A percentile compares a stretch with the other conserved stretches of the same genome.
Evolutionary conservation across 148 eudicot species (phyloP).

Genomic region (Cornus suecica): DNA sequence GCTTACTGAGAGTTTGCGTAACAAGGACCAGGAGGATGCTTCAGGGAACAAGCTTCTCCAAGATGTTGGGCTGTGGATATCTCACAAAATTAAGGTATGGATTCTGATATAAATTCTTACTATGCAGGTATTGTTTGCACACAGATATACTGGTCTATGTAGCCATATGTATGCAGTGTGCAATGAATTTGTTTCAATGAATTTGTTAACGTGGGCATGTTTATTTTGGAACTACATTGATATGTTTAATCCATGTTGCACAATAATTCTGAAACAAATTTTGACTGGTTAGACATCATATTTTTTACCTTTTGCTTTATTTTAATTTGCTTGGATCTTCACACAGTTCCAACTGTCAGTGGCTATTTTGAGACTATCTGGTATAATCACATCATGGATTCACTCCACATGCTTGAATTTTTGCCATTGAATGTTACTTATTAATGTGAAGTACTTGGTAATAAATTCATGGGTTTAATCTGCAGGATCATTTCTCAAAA

Average conservation of each 20-base stretch:
- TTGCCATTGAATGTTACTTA: too few relatives aligned
- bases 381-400: too few relatives aligned
- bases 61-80: slow-evolving; percentile 50
- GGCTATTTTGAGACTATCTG: too few relatives aligned
- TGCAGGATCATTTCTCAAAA: slow-evolving; percentile 42
- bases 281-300: background rate
- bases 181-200: background rate
- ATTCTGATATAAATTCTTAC: background rate
- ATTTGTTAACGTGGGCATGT: background rate
- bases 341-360: background rate
- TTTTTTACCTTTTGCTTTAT: background rate
- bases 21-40: slow-evolving; percentile 27
- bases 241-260: background rate
- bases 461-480: background rate
- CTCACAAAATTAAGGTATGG: slow-evolving; percentile 42
- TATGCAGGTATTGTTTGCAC: background rate
- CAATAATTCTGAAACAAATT: background rate
- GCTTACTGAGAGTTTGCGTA: background rate
- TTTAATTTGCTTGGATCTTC: too few relatives aligned
- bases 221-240: background rate
- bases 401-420: too few relatives aligned
- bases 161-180: background rate
- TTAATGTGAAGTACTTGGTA: background rate
- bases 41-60: slow-evolving; percentile 46
- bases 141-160: background rate